Evolutionary conservation across 1,139 yeast species (phyloP), one percentile per base, ranked within the genome.

Genomic region (Pichia sp.): DNA sequence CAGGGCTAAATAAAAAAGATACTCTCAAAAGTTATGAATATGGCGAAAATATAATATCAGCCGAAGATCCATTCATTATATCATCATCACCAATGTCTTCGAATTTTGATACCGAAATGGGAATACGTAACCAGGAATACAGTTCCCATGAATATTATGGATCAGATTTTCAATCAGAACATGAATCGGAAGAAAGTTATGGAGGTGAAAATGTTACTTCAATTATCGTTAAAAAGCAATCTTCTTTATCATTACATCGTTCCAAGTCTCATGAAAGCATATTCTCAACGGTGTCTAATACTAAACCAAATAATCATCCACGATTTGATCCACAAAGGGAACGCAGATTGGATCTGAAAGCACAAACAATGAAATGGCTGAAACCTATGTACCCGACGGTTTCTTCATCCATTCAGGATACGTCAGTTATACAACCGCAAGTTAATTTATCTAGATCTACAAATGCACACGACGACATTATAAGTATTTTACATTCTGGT

Each of bases 221-320:
- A 4, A 43, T 56, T 28, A 3, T 46, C 10, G n/a, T 53, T 6
- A 54, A 54, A 37, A 50, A 52, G 32, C 49, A 45, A 27, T 50
- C 55, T 6, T 43, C 50, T 16, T 16, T 16, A 16, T 16, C 23
- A 16, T 16, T 16, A 16, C 23, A 16, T 16, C 23, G 23, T 16
- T 61, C 59, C 37, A 62, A 58, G 36, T 68, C 72, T 1, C 66
- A 65, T 49, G 71, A 67, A 46, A 66, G 71, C 50, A 58, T 67
- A 1, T 55, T 66, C 37, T 48, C 55, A 10, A 39, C 32, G 3
- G 33, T 37, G 16, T 27, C 33, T 32, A 31, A 31, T 7, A 10
- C 10, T 8, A 29, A 49, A 41, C 36, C 39, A 29, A 33, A 39
- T 5, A 41, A 31, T 31, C 9, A 8, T 8, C 33, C 33, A 31